phyloP scores from a whole-genome alignment of 371 early-diverging fungal genomes.

The Lichtheimia corymbifera region DNA sequence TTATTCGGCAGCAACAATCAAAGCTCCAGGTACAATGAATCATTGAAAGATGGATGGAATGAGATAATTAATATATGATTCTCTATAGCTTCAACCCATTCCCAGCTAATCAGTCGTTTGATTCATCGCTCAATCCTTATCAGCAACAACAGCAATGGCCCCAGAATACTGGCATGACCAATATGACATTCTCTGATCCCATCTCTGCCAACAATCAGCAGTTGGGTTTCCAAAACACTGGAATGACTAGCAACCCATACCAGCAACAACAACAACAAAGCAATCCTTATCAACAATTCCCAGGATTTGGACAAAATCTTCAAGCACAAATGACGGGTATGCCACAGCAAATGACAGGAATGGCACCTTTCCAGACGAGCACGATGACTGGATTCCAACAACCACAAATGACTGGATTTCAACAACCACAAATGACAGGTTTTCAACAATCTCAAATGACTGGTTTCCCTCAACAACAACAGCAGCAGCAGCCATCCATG shows the following conservation, averaged over 20 bases:
- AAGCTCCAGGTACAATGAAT: neutral
- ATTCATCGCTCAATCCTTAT: slow-evolving; percentile 10
- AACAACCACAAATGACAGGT: neutral
- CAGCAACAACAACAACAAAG: slow-evolving; percentile 33
- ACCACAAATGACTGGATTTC: slow-evolving; percentile 18
- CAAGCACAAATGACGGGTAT: slow-evolving; percentile 45
- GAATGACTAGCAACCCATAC: slow-evolving; percentile 35
- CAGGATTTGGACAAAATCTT: slow-evolving; percentile 19
- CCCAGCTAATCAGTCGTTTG: slow-evolving; percentile 20
- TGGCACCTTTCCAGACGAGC: slow-evolving; percentile 15
- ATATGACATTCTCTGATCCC: slow-evolving; percentile 17
- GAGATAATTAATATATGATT: neutral
- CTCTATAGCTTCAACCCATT: slow-evolving; percentile 24
- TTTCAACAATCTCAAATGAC: neutral
- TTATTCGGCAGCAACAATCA: slow-evolving; percentile 22
- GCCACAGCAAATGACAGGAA: slow-evolving; percentile 29
- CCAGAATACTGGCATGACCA: slow-evolving; percentile 22
- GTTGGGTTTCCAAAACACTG: slow-evolving; percentile 21
- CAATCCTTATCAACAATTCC: slow-evolving; percentile 21
- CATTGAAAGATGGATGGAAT: neutral
- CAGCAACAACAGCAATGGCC: slow-evolving; percentile 21
- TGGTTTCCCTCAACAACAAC: neutral
- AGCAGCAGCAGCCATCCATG: neutral
- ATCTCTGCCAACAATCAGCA: slow-evolving; percentile 37
- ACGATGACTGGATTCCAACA: slow-evolving; percentile 15